Conservation (phyloP, 768 basidiomycete species). For the Polyporus arcularius region DNA sequence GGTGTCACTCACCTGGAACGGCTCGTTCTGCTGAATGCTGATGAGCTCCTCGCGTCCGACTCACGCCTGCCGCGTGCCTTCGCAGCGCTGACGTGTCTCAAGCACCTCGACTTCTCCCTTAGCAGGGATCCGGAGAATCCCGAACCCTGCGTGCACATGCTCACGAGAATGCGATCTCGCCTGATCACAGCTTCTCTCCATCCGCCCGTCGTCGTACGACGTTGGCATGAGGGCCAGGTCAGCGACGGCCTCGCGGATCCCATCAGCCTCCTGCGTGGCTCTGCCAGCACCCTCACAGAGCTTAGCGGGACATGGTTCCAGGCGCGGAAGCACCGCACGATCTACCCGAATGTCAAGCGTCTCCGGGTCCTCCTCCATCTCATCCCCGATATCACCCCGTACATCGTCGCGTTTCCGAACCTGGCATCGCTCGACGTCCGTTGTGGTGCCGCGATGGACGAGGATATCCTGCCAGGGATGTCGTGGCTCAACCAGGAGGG, state of each 20-base stretch:
- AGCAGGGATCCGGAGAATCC: neutral
- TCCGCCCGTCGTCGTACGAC: neutral
- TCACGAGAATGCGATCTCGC: neutral
- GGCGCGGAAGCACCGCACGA: neutral
- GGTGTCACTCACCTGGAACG: neutral
- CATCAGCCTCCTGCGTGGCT: neutral
- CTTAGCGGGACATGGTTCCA: neutral
- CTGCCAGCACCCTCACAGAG: neutral
- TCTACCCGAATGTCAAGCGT: neutral
- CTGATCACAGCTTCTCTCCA: neutral
- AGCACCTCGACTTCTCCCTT: neutral
- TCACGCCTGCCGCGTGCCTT: neutral
- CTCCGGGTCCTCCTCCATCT: neutral
- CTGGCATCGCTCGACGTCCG: neutral
- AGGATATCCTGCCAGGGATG: neutral
- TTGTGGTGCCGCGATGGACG: neutral
- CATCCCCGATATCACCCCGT: constrained; percentile 1
- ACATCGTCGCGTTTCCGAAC: neutral
- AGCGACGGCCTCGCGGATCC: neutral
- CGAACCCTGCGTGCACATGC: neutral
- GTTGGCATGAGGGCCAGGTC: neutral
- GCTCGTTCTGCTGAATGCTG: neutral
- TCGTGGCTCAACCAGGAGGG: neutral
- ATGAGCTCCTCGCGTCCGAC: neutral
- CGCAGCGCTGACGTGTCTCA: neutral